phyloP scores from a whole-genome alignment of 108 stramenopile genomes.

The Epithemia pelagica region DNA sequence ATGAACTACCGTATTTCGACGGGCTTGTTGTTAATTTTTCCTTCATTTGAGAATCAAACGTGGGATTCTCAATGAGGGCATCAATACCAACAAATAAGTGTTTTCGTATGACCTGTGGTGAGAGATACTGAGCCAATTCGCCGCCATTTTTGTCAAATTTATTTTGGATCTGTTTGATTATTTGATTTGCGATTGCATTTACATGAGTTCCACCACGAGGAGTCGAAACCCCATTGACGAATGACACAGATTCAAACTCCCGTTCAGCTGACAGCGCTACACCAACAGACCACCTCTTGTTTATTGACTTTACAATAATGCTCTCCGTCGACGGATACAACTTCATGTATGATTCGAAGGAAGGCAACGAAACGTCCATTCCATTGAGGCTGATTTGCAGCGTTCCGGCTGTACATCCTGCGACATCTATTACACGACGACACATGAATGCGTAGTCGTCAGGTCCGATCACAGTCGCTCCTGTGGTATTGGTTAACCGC shows the following conservation, averaged over 20 bases:
- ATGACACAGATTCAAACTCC: conserved; percentile 61
- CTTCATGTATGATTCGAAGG: conserved; percentile 83
- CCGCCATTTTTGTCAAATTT: conserved; percentile 42
- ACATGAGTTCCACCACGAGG: conserved; percentile 86
- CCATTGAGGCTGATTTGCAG: conserved; percentile 86
- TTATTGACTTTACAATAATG: conserved; percentile 53
- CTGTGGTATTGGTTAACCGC: conserved; percentile 31
- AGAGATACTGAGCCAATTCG: conserved; percentile 36
- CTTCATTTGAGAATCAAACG: conserved; percentile 99
- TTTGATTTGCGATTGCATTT: conserved; percentile 58
- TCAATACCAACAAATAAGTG: conserved; percentile 93
- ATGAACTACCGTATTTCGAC: conserved; percentile 66
- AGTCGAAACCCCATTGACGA: conserved; percentile 90
- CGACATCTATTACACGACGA: conserved; percentile 79
- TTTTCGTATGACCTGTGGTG: conserved; percentile 70
- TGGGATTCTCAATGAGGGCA: conserved; percentile 91
- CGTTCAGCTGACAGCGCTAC: conserved; percentile 51
- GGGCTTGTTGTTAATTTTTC: conserved; percentile 87
- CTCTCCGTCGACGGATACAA: conserved; percentile 58
- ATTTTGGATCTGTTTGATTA: conserved; percentile 62
- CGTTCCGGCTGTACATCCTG: conserved; percentile 73
- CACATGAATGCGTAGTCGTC: conserved; percentile 78
- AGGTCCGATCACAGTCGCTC: conserved; percentile 25
- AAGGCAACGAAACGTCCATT: conserved; percentile 63
- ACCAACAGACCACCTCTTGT: conserved; percentile 69